phyloP scores from a whole-genome alignment of 495 filamentous ascomycete species.

The Penicillium robsamsonii region DNA sequence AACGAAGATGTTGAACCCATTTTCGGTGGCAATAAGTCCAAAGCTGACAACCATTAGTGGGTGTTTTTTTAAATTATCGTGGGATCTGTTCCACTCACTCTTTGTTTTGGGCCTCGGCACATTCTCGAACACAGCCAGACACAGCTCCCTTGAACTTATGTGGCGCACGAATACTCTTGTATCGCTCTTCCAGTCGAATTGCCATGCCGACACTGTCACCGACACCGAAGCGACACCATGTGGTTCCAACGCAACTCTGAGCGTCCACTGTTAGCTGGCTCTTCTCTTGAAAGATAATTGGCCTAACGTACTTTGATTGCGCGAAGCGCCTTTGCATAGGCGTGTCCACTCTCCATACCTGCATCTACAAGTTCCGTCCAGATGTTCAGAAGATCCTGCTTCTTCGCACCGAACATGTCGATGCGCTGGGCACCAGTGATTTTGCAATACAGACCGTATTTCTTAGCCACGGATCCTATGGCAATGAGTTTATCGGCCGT shows the following conservation, averaged over 20 bases:
- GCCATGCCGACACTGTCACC: slow-evolving; percentile 98
- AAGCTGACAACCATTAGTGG: slow-evolving; percentile 56
- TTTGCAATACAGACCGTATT: slow-evolving; percentile 88
- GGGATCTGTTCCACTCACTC: slow-evolving; percentile 54
- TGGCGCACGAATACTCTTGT: slow-evolving; percentile 86
- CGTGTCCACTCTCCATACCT: slow-evolving; percentile 95
- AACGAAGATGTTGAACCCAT: slow-evolving; percentile 94
- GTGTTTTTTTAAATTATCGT: slow-evolving; percentile 1
- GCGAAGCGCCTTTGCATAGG: slow-evolving; percentile 87
- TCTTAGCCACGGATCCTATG: slow-evolving; percentile 85
- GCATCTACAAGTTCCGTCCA: slow-evolving; percentile 83
- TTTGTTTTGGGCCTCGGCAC: slow-evolving; percentile 94
- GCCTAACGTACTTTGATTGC: slow-evolving; percentile 68
- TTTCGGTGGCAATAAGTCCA: slow-evolving; percentile 90
- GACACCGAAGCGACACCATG: slow-evolving; percentile 92
- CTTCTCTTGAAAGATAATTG: not conserved
- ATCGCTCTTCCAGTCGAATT: slow-evolving; percentile 85
- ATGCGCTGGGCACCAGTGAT: slow-evolving; percentile 95
- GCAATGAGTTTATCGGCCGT: slow-evolving; percentile 86
- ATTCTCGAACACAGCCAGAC: slow-evolving; percentile 89
- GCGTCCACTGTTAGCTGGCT: not conserved
- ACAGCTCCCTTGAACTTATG: slow-evolving; percentile 96
- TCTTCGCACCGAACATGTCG: slow-evolving; percentile 92
- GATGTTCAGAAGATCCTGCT: slow-evolving; percentile 87
- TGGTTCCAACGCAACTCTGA: slow-evolving; percentile 84